Evolutionary conservation across 176 grass and related monocot species (phyloP).

Genomic region (Canna indica): DNA sequence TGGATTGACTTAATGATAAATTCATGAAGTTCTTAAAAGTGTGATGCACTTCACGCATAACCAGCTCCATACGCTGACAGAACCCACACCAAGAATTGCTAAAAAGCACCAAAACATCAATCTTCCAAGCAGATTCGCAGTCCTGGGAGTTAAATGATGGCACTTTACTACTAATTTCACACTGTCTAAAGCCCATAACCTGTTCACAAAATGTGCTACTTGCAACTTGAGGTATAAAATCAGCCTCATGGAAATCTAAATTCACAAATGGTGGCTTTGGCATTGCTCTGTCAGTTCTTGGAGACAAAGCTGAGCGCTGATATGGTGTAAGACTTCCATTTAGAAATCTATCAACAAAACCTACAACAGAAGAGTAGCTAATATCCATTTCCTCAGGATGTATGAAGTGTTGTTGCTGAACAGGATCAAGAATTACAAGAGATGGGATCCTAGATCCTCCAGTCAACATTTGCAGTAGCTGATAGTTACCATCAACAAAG

Average conservation of each 20-base stretch:
- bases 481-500: slow-evolving; percentile 76
- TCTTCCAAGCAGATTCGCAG: slow-evolving; percentile 47
- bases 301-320: slow-evolving; percentile 31
- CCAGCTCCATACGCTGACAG: slow-evolving; percentile 70
- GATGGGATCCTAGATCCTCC: slow-evolving; percentile 65
- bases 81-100: slow-evolving; percentile 96
- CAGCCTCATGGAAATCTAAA: slow-evolving; percentile 73
- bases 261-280: slow-evolving; percentile 87
- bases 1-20: slow-evolving; percentile 26
- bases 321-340: slow-evolving; percentile 60
- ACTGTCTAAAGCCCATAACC: slow-evolving; percentile 53
- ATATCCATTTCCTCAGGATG: slow-evolving; percentile 53
- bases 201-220: slow-evolving; percentile 52
- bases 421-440: slow-evolving; percentile 76
- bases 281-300: slow-evolving; percentile 42
- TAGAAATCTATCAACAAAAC: slow-evolving; percentile 65
- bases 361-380: slow-evolving; percentile 45
- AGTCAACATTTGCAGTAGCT: slow-evolving; percentile 61
- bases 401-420: slow-evolving; percentile 53
- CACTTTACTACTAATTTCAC: slow-evolving; percentile 31
- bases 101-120: slow-evolving; percentile 85
- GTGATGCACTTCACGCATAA: slow-evolving; percentile 72
- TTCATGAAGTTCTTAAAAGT: slow-evolving; percentile 51
- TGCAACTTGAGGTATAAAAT: slow-evolving; percentile 65
- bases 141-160: slow-evolving; percentile 28